Base-by-base conservation (phyloP, 306 rosid genomes). In the Pyrus pyrifolia region DNA sequence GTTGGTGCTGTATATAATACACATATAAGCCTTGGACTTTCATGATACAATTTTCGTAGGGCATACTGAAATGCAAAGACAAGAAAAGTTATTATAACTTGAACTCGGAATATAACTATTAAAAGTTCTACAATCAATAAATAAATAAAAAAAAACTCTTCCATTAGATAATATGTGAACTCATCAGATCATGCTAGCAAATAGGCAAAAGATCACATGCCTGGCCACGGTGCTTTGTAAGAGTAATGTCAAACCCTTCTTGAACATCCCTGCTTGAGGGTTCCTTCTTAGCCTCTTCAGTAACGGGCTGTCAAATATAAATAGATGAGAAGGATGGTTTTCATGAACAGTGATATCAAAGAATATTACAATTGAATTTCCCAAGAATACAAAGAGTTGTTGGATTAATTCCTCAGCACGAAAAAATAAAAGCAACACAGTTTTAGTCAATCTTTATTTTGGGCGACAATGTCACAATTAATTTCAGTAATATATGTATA, bases 151-250 rank as follows among this genome's bases (percentile, higher is more conserved):
- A n/a, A n/a, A 22, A n/a, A 29, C 9, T 22, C 6, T 5, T 15
- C 33, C 18, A 35, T 14, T 66, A 35, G 42, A 31, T n/a, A 44
- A 57, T 38, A 38, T 35, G 9, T 33, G 55, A 25, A 58, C 19
- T 44, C 42, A 15, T 65, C 3, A 8, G 19, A 57, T 31, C 17
- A 53, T 21, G 78, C 29, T 57, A 13, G 45, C 69, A 44, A 53
- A 23, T 42, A 33, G 30, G 70, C n/a, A 65, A 72, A 72, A 74
- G 77, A 77, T 63, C 68, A 66, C 73, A 57, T 76, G 77, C 98
- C 95, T 91, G 93, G 31, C 98, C 98, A 82, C 72, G 92, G 78
- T 94, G 98, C 88, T 90, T 94, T 57, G 97, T 94, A 80, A 91
- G 81, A 57, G 93, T 75, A 59, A 91, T 87, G 87, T 93, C 98